These are phyloP conservation scores for Metschnikowia borealis DNA, from an alignment of 805 yeast species.

Conservation along the genomic window DNA sequence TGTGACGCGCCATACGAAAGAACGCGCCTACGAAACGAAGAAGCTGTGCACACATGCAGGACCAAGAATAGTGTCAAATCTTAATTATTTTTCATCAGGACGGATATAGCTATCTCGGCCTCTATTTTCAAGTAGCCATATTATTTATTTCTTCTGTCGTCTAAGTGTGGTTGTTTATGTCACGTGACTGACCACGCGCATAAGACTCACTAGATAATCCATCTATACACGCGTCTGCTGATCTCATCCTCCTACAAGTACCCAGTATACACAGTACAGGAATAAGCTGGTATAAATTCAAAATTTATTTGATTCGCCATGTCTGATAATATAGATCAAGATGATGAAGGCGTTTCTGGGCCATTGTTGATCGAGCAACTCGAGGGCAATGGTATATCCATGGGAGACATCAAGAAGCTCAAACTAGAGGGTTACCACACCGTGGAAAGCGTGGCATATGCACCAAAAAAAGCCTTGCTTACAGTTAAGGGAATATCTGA, in stretches of 20 bases:
- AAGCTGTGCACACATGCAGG: not conserved
- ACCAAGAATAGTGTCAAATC: not conserved
- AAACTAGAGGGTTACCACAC: slow-evolving; percentile 83
- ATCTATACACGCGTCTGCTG: slow-evolving; percentile 1
- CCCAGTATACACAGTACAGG: not conserved
- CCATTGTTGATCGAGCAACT: slow-evolving; percentile 53
- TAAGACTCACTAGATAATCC: not conserved
- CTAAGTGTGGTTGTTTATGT: not conserved
- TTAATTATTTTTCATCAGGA: too few species aligned
- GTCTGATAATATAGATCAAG: slow-evolving; percentile 22
- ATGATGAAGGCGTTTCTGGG: slow-evolving; percentile 53
- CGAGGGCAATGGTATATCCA: slow-evolving; percentile 82
- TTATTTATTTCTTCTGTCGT: not conserved
- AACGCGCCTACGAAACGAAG: not conserved
- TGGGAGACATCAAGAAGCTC: slow-evolving; percentile 73
- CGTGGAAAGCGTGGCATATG: slow-evolving; percentile 88
- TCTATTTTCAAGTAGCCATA: not conserved
- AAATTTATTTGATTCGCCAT: not conserved
- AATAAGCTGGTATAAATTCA: not conserved
- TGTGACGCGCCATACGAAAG: slow-evolving; percentile 1
- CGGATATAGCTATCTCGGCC: not conserved
- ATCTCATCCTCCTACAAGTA: not conserved
- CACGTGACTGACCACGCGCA: not conserved
- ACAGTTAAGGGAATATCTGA: slow-evolving; percentile 90
- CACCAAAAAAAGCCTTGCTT: slow-evolving; percentile 76